Evolutionary conservation across 2,329 filamentous ascomycete genomes (phyloP), one percentile per base, ranked within the genome.

Genomic region (Penicillium sp.): DNA sequence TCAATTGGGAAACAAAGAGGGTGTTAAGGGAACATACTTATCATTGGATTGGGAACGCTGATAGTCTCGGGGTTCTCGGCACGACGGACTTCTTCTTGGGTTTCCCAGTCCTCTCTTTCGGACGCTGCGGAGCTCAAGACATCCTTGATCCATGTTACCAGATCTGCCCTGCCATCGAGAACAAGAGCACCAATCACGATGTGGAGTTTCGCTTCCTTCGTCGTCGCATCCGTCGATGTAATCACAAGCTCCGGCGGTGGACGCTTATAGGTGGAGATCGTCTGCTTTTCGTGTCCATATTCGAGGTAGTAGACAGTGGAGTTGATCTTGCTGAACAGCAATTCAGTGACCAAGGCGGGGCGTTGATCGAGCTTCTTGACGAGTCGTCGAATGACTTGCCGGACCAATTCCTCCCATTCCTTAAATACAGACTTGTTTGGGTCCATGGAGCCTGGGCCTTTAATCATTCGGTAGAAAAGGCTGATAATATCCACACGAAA

Each of bases 251-350:
- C 90, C 12, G 89, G 89, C 0, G 87, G 91, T 4, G 90, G 83
- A 61, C 84, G 84, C 10, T 86, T 82, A 41, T 85, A 81, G n/a
- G 81, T 78, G 21, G 82, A 81, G 25, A 86, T 70, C 0, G 87
- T 84, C 61, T 93, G 91, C 67, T 87, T 90, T 66, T 97, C 91
- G 63, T 90, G 88, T 0, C 94, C 94, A 66, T 92, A 91, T 68
- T 97, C 92, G 6, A 99, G 81, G 69, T 91, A 97, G 73, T 89
- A 90, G 1, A 91, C 82, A 0, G 90, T 96, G 44, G 84, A 83
- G 49, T 86, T 87, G 54, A 91, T 88, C 73, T 99, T 99, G 72
- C 90, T 96, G 73, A 99, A 99, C 15, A 99, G 80, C 81, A 99
- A 85, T 74, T 99, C 94, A 1, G 95, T 87, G 47, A 96, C 82